A percentile compares a stretch with the other conserved stretches of the same genome.
phyloP scores from a whole-genome alignment of 805 yeast species.

The Wickerhamomyces subpelliculosus region DNA sequence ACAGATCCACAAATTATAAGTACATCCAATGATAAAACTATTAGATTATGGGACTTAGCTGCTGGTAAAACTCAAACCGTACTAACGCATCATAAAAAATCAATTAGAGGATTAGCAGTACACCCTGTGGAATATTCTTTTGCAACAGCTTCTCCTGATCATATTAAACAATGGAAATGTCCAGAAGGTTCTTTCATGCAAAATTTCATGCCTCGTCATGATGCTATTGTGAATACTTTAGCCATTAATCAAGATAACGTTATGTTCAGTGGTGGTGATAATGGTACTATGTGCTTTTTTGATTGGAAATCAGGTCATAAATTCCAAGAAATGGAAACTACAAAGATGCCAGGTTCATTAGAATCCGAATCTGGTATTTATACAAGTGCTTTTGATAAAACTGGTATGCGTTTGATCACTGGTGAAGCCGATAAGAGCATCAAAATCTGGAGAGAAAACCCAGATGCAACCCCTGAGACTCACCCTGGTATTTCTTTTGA shows the following conservation, averaged over 20 bases:
- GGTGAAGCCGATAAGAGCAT: slow-evolving; percentile 89
- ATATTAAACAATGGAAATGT: slow-evolving; percentile 75
- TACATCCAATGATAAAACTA: slow-evolving; percentile 77
- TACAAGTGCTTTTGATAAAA: slow-evolving; percentile 66
- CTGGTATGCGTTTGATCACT: slow-evolving; percentile 75
- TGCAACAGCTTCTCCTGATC: slow-evolving; percentile 76
- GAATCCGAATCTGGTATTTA: slow-evolving; percentile 63
- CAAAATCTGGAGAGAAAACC: slow-evolving; percentile 59
- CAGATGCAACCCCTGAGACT: slow-evolving; percentile 22
- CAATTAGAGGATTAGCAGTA: slow-evolving; percentile 65
- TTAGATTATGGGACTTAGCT: slow-evolving; percentile 84
- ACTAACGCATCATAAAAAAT: slow-evolving; percentile 78
- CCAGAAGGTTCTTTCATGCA: slow-evolving; percentile 74
- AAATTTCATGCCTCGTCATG: slow-evolving; percentile 37
- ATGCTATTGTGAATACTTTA: slow-evolving; percentile 61
- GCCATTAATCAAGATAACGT: slow-evolving; percentile 54
- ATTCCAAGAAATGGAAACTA: slow-evolving; percentile 47
- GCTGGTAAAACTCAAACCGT: slow-evolving; percentile 68
- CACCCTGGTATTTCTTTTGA: slow-evolving; percentile 19
- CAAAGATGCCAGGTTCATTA: slow-evolving; percentile 62
- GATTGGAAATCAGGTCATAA: slow-evolving; percentile 70
- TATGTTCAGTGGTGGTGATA: slow-evolving; percentile 76
- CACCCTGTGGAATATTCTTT: slow-evolving; percentile 70
- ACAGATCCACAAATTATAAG: slow-evolving; percentile 84
- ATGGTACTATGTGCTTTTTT: slow-evolving; percentile 70